Base-by-base conservation (phyloP, 1,284 basidiomycete species). In the Leccinum proximum region DNA sequence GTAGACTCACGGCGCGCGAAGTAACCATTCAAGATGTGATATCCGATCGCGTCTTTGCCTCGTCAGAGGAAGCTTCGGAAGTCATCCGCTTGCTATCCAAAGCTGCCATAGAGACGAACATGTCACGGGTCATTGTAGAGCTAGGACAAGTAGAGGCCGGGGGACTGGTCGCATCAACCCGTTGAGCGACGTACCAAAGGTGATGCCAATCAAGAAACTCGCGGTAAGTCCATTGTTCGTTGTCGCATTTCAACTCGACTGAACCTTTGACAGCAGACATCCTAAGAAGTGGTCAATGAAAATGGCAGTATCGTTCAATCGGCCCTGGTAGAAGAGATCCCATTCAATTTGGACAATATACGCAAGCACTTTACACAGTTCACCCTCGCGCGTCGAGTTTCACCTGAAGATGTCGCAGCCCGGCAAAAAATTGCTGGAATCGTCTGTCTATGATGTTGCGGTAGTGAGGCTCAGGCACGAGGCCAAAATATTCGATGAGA, bases 351-450 rank as follows among this genome's bases (percentile, higher is more conserved):
- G 64, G 78, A 86, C 64, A 85, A 86, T 69, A 79, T 94, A 67
- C 83, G 89, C 59, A 80, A 84, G 66, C 87, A 89, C 68, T 83
- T 96, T 3, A 79, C 84, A 0, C 79, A 85, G 48, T 82, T 93
- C 10, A 77, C 81, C 2, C 82, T 88, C 60, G 84, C 89, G 1
- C 84, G 88, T 48, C 81, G 84, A 2, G 81, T 88, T 10, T 81
- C 92, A 48, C 81, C 87, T 0, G 85, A 87, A 56, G 87, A 92
- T 67, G 77, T 86, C 18, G 81, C 85, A n/a, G 80, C 87, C 0
- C 89, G 95, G 2, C 95, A 97, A 97, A 77, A 87, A 88, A 68
- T 80, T 91, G 2, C 84, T 97, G 4, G 94, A 97, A 75, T 83
- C 88, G 50, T 93, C 93, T 0, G 93, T 93, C 1, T 91, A 93